Evolutionary conservation across 192 early-diverging fungal species (phyloP).

Genomic region (Lunasporangiospora selenospora): DNA sequence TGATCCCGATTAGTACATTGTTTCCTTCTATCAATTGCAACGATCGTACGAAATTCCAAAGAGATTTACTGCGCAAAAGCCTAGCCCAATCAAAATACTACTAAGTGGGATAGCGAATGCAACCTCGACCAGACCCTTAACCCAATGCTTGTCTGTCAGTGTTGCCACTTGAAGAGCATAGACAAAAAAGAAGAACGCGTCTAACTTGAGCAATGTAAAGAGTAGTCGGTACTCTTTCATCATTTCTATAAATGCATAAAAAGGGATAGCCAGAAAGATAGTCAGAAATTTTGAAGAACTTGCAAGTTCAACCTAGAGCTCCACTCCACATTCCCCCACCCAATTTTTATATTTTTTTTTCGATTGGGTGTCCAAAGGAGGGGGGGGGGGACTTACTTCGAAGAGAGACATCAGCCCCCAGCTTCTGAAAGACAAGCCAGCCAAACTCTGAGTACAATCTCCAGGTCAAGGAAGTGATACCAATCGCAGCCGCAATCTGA

Average conservation of each 20-base stretch:
- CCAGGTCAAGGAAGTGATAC: constrained; percentile 29
- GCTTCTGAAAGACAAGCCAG: constrained; percentile 42
- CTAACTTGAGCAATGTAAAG: constrained; percentile 44
- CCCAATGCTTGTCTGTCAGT: constrained; percentile 33
- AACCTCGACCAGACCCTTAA: constrained; percentile 27
- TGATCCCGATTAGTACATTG: too few relatives aligned
- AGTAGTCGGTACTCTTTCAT: constrained; percentile 44
- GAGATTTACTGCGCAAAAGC: constrained; percentile 19
- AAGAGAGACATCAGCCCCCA: constrained; percentile 35
- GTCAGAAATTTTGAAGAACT: too few relatives aligned
- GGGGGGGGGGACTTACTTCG: constrained; percentile 19
- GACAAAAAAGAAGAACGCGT: constrained; percentile 49
- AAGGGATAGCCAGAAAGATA: not conserved
- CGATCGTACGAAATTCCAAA: not conserved
- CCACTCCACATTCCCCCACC: too few relatives aligned
- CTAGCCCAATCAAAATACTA: constrained; percentile 18
- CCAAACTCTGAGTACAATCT: constrained; percentile 43
- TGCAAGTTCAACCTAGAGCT: too few relatives aligned
- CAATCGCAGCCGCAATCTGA: constrained; percentile 10
- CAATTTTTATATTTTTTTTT: too few relatives aligned
- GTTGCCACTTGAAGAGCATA: constrained; percentile 37
- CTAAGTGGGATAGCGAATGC: constrained; percentile 36
- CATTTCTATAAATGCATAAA: constrained; percentile 24
- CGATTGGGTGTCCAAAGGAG: too few relatives aligned
- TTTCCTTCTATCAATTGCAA: too few relatives aligned